Base-by-base conservation (phyloP, 768 basidiomycete genomes). In the Pisolithus albus region DNA sequence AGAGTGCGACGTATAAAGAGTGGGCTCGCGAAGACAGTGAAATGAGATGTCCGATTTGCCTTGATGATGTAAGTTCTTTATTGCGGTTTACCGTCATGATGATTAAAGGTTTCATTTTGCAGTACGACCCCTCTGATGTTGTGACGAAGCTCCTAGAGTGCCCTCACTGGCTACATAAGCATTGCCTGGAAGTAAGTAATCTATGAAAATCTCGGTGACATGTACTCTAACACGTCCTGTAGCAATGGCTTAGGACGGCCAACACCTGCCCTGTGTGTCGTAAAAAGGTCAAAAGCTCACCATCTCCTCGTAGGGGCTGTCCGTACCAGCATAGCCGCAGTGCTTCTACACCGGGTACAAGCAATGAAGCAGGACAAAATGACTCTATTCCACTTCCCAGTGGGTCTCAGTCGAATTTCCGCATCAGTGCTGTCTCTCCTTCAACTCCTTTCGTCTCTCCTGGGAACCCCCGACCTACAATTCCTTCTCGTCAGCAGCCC, bases 261-360 rank as follows among this genome's bases (percentile, higher is more conserved):
- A 81, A 74, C 47, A 89, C 87, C 0, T 92, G 89, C 56, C 89
- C 88, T 13, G 85, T 91, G 2, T 92, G 88, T 64, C 83, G 88
- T 39, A 79, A 81, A 57, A 69, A 75, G 24, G 83, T 88, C 54
- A 59, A 47, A 6, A 36, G 61, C 28, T 60, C 62, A 13, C 54
- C 54, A 4, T 56, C 63, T 2, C 53, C 56, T 0, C 59, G 64
- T 10, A 58, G 58, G 39, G 54, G 13, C n/a, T 50, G 65, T 24
- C 56, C 49, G 3, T 21, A 21, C 7, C 46, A 39, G 7, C 58
- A 58, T 28, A 55, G 55, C 1, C 3, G 44, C 8, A 38, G 11
- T 34, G 39, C 5, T 28, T 37, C 43, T 19, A 23, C 43, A n/a
- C n/a, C 59, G 7, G 61, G 48, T 30, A 19, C 56, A 46, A 58